Conservation (phyloP, 2,329 filamentous ascomycete genomes). For the Bipolaris gigantea region DNA sequence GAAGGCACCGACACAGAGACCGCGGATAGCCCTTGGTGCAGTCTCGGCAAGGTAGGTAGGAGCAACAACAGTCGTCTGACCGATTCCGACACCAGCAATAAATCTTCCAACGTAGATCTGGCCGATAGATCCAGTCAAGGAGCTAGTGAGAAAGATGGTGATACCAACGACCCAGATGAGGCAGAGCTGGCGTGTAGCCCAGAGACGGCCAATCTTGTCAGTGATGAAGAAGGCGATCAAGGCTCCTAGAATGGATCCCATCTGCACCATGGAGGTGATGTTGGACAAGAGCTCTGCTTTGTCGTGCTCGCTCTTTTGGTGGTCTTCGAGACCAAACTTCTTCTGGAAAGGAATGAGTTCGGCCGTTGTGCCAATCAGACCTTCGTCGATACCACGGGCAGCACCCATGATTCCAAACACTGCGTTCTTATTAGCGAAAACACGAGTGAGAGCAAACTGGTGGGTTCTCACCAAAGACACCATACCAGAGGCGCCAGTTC, state of each 20-base stretch:
- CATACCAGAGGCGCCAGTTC: conserved; percentile 79
- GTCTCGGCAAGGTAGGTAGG: conserved; percentile 76
- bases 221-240: conserved; percentile 61
- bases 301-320: conserved; percentile 31
- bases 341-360: conserved; percentile 40
- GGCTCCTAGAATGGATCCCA: conserved; percentile 73
- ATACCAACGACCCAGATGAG: conserved; percentile 48
- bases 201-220: conserved; percentile 48
- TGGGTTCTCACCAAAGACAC: conserved; percentile 56
- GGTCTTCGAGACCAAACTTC: conserved; percentile 44
- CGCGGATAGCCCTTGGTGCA: conserved; percentile 67
- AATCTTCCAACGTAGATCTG: conserved; percentile 68
- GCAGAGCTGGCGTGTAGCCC: conserved; percentile 49
- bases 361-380: conserved; percentile 70
- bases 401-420: conserved; percentile 74
- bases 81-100: conserved; percentile 67
- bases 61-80: conserved; percentile 67
- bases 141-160: conserved; percentile 45
- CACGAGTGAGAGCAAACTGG: not conserved
- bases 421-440: conserved; percentile 16
- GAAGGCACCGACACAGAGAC: conserved; percentile 73
- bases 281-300: conserved; percentile 55
- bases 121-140: conserved; percentile 42
- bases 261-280: conserved; percentile 79
- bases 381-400: conserved; percentile 78